Evolutionary conservation across 495 filamentous ascomycete genomes (phyloP).

Genomic region (Emericellopsis terricola): DNA sequence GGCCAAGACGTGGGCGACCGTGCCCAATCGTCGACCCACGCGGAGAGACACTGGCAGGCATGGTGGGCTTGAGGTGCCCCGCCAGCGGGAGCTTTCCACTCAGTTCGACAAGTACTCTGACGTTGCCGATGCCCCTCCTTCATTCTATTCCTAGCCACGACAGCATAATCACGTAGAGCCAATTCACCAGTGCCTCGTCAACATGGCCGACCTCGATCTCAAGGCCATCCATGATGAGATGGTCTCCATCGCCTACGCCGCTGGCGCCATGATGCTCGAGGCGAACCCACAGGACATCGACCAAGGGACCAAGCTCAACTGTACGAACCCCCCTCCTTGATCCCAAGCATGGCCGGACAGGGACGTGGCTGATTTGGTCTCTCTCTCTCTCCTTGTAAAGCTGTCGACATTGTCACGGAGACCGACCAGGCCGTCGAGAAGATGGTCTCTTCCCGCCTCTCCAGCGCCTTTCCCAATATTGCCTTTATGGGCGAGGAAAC

Average conservation of each 20-base stretch:
- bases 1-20: no score
- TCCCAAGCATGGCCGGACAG: no score
- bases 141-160: no score
- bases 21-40: no score
- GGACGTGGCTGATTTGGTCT: no score
- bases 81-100: no score
- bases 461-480: constrained; percentile 45
- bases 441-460: constrained; percentile 48
- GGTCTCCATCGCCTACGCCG: constrained; percentile 52
- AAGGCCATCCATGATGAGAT: constrained; percentile 69
- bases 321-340: constrained; percentile 23
- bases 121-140: no score
- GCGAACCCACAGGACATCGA: constrained; percentile 48
- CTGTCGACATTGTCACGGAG: constrained; percentile 73
- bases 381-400: constrained; percentile 23
- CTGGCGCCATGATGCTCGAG: constrained; percentile 63
- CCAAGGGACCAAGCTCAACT: constrained; percentile 70
- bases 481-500: constrained; percentile 75
- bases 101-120: no score
- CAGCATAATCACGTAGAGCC: neutral
- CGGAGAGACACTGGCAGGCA: no score
- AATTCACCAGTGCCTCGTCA: neutral
- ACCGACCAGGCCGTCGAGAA: constrained; percentile 71
- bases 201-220: constrained; percentile 41
- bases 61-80: no score